Evolutionary conservation across 164 flowering plant genomes (phyloP).

Genomic region (Cinnamomum chago): DNA sequence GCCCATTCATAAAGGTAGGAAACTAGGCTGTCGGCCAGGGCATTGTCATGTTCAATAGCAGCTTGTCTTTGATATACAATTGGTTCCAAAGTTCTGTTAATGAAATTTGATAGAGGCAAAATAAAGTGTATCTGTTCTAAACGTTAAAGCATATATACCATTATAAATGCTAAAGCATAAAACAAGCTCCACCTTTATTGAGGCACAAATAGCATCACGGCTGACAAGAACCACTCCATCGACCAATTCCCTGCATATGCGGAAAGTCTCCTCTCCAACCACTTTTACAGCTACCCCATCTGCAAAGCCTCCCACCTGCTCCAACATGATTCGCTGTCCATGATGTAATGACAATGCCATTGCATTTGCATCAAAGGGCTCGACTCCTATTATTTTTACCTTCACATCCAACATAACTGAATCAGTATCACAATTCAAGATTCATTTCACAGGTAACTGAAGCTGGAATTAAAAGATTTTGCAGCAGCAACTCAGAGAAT

Average conservation of each 20-base stretch:
- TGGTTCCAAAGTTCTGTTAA: background rate
- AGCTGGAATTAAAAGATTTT: background rate
- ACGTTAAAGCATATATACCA: background rate
- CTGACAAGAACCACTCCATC: constrained; percentile 96
- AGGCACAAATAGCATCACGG: constrained; percentile 98
- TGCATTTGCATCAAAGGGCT: constrained; percentile 98
- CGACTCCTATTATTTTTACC: constrained; percentile 98
- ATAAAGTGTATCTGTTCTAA: background rate
- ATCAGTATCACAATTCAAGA: background rate
- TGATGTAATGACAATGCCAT: constrained; percentile 95
- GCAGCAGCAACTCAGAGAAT: background rate
- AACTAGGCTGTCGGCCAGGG: background rate
- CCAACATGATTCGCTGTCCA: constrained; percentile 74
- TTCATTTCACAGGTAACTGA: background rate
- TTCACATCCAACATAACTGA: constrained; percentile 13
- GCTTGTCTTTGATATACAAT: background rate
- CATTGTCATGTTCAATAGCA: background rate
- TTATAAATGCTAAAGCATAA: background rate
- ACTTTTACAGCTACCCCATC: constrained; percentile 99
- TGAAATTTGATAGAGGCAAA: background rate
- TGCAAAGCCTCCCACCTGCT: constrained; percentile 97
- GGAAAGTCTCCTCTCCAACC: constrained; percentile 94
- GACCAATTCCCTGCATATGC: constrained; percentile 75
- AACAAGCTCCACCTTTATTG: constrained; percentile 69
- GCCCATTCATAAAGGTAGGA: background rate